A percentile compares a stretch with the other conserved stretches of the same genome.
Evolutionary conservation across 2,329 filamentous ascomycete species (phyloP).

Genomic region (Monosporascus sp.): DNA sequence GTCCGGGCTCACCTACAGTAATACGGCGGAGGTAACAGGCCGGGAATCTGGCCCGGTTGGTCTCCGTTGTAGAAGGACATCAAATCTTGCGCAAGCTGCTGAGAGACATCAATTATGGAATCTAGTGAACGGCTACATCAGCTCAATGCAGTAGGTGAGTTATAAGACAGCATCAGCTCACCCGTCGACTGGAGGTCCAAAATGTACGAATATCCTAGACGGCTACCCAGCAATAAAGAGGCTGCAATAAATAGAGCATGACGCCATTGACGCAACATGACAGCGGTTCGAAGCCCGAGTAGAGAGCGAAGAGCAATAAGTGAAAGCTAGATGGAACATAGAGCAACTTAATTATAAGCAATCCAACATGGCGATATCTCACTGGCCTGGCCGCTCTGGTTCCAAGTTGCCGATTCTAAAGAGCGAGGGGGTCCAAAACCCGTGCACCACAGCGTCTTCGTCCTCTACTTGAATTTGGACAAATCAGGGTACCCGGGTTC

Average conservation of each 20-base stretch:
- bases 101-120: conserved; percentile 44
- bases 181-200: background rate
- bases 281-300: background rate
- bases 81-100: conserved; percentile 47
- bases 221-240: background rate
- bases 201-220: background rate
- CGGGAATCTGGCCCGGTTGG: conserved; percentile 44
- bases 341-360: background rate
- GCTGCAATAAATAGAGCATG: background rate
- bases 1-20: conserved; percentile 41
- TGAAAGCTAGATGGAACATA: background rate
- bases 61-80: conserved; percentile 43
- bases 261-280: background rate
- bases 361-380: background rate
- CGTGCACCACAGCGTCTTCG: too few relatives aligned
- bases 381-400: background rate
- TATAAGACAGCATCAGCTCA: background rate
- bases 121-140: conserved; percentile 29
- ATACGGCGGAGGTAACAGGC: conserved; percentile 47
- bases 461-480: background rate
- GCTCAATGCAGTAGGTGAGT: background rate
- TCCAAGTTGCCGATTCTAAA: background rate
- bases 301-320: background rate
- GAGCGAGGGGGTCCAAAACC: background rate
- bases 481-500: background rate